Evolutionary conservation across 2,329 filamentous ascomycete species (phyloP).

Genomic region (Cryphonectria japonica): DNA sequence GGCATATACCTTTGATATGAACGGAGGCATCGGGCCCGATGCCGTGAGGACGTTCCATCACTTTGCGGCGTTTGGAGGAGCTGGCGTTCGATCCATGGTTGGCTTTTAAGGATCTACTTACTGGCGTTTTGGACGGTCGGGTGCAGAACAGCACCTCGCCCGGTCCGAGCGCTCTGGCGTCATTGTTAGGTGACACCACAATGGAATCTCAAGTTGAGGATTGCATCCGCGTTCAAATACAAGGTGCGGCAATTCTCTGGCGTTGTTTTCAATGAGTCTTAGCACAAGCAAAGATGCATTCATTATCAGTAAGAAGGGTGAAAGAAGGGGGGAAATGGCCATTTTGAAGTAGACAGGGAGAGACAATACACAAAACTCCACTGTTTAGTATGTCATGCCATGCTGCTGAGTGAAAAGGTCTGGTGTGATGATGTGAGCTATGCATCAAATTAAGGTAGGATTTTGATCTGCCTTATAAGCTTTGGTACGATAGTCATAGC

Average conservation of each 20-base stretch:
- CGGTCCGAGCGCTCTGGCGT: neutral
- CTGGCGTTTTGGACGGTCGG: neutral
- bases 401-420: neutral
- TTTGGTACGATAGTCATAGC: neutral
- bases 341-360: neutral
- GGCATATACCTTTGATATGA: neutral
- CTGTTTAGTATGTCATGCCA: too few species aligned
- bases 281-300: neutral
- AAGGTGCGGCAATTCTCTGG: neutral
- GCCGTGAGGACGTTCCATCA: neutral
- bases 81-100: conserved; percentile 5
- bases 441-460: too few species aligned
- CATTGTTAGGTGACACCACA: neutral
- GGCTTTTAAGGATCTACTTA: neutral
- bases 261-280: neutral
- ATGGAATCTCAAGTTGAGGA: neutral
- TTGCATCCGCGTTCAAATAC: neutral
- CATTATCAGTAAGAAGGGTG: too few species aligned
- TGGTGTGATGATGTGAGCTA: neutral
- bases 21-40: neutral
- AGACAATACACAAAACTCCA: neutral
- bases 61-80: neutral
- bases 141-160: neutral
- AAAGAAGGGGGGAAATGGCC: neutral
- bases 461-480: neutral